A percentile compares a stretch with the other conserved stretches of the same genome.
These are phyloP conservation scores for Serendipita sp. DNA, from an alignment of 768 basidiomycete genomes.

Conservation along the genomic window DNA sequence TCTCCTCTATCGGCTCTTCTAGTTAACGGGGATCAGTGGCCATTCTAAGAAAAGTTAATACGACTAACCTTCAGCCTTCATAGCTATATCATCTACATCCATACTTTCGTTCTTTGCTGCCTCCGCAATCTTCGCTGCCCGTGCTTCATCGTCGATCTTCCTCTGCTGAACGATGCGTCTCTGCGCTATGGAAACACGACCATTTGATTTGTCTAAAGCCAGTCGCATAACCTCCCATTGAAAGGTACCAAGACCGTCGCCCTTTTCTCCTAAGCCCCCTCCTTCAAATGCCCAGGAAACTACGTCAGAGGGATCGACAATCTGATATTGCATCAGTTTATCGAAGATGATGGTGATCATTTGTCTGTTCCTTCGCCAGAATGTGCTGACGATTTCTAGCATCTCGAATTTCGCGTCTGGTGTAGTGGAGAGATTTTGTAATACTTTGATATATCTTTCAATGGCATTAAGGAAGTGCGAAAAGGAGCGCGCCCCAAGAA, in stretches of 20 bases:
- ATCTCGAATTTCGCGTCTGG: slow-evolving; percentile 52
- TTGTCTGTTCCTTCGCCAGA: slow-evolving; percentile 75
- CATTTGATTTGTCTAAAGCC: slow-evolving; percentile 80
- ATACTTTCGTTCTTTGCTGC: slow-evolving; percentile 38
- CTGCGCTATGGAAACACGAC: slow-evolving; percentile 63
- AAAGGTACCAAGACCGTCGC: slow-evolving; percentile 23
- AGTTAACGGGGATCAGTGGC: not conserved
- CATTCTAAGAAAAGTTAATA: slow-evolving; percentile 13
- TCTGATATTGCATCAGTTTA: slow-evolving; percentile 97
- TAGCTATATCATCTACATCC: slow-evolving; percentile 43
- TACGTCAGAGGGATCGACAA: slow-evolving; percentile 86
- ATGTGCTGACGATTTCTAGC: slow-evolving; percentile 48
- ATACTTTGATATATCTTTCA: slow-evolving; percentile 73
- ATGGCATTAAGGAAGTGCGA: slow-evolving; percentile 96
- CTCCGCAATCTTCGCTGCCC: slow-evolving; percentile 37
- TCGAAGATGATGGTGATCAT: slow-evolving; percentile 88
- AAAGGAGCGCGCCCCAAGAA: slow-evolving; percentile 88
- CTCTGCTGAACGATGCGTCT: slow-evolving; percentile 55
- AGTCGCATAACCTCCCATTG: slow-evolving; percentile 78
- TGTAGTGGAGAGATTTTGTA: slow-evolving; percentile 42
- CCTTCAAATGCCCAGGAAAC: slow-evolving; percentile 66
- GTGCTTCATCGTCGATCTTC: slow-evolving; percentile 78
- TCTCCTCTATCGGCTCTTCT: slow-evolving; percentile 31
- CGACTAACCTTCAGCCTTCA: slow-evolving; percentile 47
- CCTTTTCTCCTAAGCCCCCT: slow-evolving; percentile 22